Base-by-base conservation (phyloP, 768 basidiomycete genomes). In the Chlorophyllum brunneum region DNA sequence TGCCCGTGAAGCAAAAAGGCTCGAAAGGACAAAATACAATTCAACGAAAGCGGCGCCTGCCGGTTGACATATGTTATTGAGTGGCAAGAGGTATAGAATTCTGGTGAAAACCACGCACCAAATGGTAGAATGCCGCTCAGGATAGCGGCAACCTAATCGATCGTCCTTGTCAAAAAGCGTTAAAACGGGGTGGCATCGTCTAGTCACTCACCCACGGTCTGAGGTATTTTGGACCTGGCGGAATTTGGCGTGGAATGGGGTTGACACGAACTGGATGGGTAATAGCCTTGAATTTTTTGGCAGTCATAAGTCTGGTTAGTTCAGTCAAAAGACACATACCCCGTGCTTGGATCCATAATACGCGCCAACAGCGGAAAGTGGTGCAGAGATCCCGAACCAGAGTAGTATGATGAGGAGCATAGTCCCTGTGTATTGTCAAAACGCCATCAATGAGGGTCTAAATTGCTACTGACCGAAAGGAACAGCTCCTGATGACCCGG, bases 321-420 rank as follows among this genome's bases (percentile, higher is more conserved):
- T n/a, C n/a, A 38, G 8, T 24, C 29, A 18, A 40, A n/a, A 45
- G 20, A 36, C 9, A 48, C 85, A 49, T 68, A 94, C 91, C 13
- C 95, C 95, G 61, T 92, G 89, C 65, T 82, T 88, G 22, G 85
- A 78, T 4, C 95, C 95, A 54, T 85, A 83, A 67, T 89, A 95
- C 15, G 88, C 85, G 8, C 95, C 95, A 29, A 92, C 73, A 16
- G 87, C 79, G 16, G 89, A 92, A 36, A 98, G 72, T 2, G 95
- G 95, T 1, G 89, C 89, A 22, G 92, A 93, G 54, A 98, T 94
- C 15, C 93, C 86, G 66, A 93, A 97, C 95, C 95, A 97, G 11
- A 95, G 69, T 11, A 91, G 59, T 27, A 92, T 79, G 53, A 95
- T 88, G 31, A 91, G 73, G 36, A 93, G 72, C 80, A 95, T 87